Evolutionary conservation across 257 asterid genomes (phyloP), one percentile per base, ranked within the genome.

Genomic region (Plectranthus barbatus): DNA sequence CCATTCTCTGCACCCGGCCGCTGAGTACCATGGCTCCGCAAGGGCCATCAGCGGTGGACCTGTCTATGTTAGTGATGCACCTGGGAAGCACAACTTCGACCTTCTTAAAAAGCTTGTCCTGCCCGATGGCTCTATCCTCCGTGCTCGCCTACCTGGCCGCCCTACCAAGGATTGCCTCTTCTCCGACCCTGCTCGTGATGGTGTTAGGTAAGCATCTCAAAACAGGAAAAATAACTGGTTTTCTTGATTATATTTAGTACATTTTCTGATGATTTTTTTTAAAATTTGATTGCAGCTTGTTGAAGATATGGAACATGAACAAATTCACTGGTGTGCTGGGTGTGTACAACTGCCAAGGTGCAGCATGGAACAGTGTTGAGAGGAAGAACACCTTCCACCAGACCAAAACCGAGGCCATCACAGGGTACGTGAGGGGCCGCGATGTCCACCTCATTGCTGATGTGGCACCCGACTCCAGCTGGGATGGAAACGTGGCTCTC

Each of bases 231-330:
- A 15, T 8, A 10, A 5, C 8, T 34, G 52, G 7, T 46, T 12
- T 51, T 23, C 14, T 5, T 7, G 2, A 53, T 26, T 50, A 9
- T 50, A 2, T 29, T 52, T 39, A 39, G 54, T 36, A 29, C 34
- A 9, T 17, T 42, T 56, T 37, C 78, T 77, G 50, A 83, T 7
- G 1, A 31, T 18, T 74, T 12, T 2, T 66, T 53, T 44, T 37
- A 2, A n/a, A n/a, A n/a, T 10, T 66, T 10, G 40, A 13, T 72
- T 70, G 69, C 83, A 90, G 97, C 79, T 57, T 86, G 66, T 58
- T 90, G 69, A 90, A 90, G 83, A 87, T 90, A 64, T 90, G 97
- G 97, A 90, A 87, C 86, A 80, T 87, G 85, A 90, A 90, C 88
- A 90, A 87, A 62, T 72, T 75, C 78, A 84, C 85, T 15, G 95